Evolutionary conservation across 495 filamentous ascomycete species (phyloP), one percentile per base, ranked within the genome.

Genomic region (Aspergillus haitiensis): DNA sequence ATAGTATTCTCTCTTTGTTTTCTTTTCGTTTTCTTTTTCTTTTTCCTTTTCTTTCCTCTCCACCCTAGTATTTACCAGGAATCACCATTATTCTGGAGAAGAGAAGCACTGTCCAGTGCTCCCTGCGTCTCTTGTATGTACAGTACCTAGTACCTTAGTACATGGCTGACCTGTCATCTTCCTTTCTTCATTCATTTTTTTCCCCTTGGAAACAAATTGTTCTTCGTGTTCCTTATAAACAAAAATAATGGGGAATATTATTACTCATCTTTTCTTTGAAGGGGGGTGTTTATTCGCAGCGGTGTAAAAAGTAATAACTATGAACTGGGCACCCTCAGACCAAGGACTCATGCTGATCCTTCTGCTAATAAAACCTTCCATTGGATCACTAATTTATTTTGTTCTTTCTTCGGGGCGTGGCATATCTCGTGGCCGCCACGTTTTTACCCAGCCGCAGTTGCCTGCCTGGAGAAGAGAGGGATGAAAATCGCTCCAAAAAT

Each of bases 391-490:
- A 6, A 11, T 42, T 42, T 13, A 42, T 42, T 32, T 55, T 21
- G 36, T 45, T 16, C 35, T 42, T 52, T 59, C 34, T 45, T 63
- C 56, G n/a, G 13, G 64, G 65, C 66, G 60, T 65, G 45, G 54
- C 46, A 45, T 40, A 58, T 70, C 72, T 75, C 72, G 72, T 77
- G 72, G 72, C 70, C 64, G 72, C 74, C 74, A 77, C 72, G 74
- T 77, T 77, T 64, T 66, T 68, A n/a, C 3, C 37, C 37, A 40
- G 37, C 37, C 37, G 37, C n/a, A 8, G 44, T 46, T 46, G 42
- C 42, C 42, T 46, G 9, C 7, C 12, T 10, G 9, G 15, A 0
- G 16, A 12, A 5, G 27, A 21, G 27, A 21, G 1, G 21, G 21
- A 27, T 27, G 21, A 27, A 27, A 27, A 27, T 27, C 21, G 3